Evolutionary conservation across 495 filamentous ascomycete species (phyloP), one percentile per base, ranked within the genome.

Genomic region (Pyronema domesticum): DNA sequence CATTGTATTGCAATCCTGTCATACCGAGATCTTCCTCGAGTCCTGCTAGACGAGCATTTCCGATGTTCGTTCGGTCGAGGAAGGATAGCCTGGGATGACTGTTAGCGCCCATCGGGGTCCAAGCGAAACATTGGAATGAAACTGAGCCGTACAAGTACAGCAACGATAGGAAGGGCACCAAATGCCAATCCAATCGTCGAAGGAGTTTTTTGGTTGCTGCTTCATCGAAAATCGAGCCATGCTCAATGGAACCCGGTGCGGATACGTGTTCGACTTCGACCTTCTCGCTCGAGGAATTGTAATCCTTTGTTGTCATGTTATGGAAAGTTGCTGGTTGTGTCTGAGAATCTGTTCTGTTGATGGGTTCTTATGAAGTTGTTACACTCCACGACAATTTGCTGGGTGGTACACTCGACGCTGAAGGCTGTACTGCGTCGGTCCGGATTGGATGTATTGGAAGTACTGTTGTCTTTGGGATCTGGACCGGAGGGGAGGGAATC

Each of bases 1-100:
- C 70, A 62, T 83, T 83, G 54, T 80, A 84, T 54, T 80, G 70
- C 14, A 74, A 61, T 3, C 73, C 74, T 9, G 63, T 72, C 69
- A 86, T 76, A n/a, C 70, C 46, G 8, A 85, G 70, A 51, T 79
- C 73, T 47, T 69, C 60, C 56, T 78, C 68, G 3, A 85, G 69
- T 18, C 74, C 74, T 46, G 73, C 79, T 36, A 86, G 71, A 56
- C 81, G 80, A 1, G 82, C 83, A 68, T 86, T 87, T 34, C 82
- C 84, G 51, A 86, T 78, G 61, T 86, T 85, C 4, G 79, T 82
- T 30, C 80, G 74, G 64, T 73, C 71, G 18, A 74, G 66, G 57
- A 72, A 75, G 55, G 69, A 70, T 30, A 74, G 67, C 9, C 60
- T 67, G 37, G 49, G 33, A 35, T 43, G 30, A 62, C 46, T 34